Percentiles rank a stretch among this genome's conserved stretches.
phyloP scores from a whole-genome alignment of 2,329 filamentous ascomycete genomes.

The Epichloe sp. region DNA sequence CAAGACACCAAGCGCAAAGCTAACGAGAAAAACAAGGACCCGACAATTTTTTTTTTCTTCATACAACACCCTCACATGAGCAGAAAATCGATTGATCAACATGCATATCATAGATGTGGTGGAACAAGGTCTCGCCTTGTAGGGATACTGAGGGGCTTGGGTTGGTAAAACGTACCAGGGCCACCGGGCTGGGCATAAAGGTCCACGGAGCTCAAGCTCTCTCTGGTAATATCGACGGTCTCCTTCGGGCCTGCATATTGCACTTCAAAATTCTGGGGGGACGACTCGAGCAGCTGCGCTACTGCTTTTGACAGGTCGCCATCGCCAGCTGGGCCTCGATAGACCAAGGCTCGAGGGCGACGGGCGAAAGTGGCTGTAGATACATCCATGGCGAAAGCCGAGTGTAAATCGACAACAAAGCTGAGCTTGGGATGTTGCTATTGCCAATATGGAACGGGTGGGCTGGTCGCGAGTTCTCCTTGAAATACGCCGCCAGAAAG shows the following conservation, averaged over 20 bases:
- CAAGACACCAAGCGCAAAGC: neutral
- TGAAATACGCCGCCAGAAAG: neutral
- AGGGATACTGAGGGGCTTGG: neutral
- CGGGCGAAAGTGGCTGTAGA: neutral
- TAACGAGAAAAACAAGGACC: neutral
- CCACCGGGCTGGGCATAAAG: constrained; percentile 13
- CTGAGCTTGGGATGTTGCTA: neutral
- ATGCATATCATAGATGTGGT: neutral
- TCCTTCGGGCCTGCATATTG: constrained; percentile 11
- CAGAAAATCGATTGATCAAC: neutral
- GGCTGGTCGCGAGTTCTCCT: neutral
- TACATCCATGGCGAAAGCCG: neutral
- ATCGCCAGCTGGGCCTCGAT: constrained; percentile 10
- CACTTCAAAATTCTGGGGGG: constrained; percentile 10
- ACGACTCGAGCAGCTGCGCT: constrained; percentile 11
- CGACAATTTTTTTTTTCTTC: neutral
- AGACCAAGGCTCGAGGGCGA: constrained; percentile 11
- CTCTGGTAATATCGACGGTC: constrained; percentile 7
- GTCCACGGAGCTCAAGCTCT: constrained; percentile 7
- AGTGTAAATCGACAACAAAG: neutral
- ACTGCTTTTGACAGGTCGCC: constrained; percentile 11
- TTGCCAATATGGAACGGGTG: neutral
- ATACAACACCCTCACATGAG: neutral
- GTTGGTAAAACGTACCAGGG: constrained; percentile 5
- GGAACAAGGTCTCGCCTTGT: neutral